Base-by-base conservation (phyloP, 129 eudicot species). In the Flaveria trinervia region DNA sequence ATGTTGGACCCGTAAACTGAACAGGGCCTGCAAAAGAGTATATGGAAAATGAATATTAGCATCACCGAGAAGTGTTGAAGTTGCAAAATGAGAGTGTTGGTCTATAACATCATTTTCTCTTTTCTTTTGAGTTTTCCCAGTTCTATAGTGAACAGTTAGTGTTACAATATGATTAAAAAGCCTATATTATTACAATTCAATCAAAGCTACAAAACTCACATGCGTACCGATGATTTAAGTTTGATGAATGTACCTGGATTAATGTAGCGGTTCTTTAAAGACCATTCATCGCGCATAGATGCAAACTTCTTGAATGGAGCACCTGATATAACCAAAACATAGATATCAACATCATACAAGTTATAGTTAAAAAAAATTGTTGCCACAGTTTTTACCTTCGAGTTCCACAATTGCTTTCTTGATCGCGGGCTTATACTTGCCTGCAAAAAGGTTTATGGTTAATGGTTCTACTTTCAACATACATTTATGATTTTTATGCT, bases 331-430 rank as follows among this genome's bases (percentile, higher is more conserved):
- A 20, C 16, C 59, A 3, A 48, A 68, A 80, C 20, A 61, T 13
- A 15, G 25, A 51, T 20, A 48, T 51, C 5, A 50, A 28, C 22
- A 9, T 45, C 13, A 22, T 46, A 48, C 18, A 30, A 1, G 39
- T 3, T 70, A 45, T 50, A 14, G 1, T 30, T 64, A 0, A 64
- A 30, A 30, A 30, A n/a, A 28, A 64, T 15, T 7, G 69, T 30
- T 11, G 22, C 1, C 69, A 64, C 3, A 46, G 68, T 10, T 59
- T 46, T 75, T 67, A 94, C 97, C 97, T 65, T 95, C 96, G 5
- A 95, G 99, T 79, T 95, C 99, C 76, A 95, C 99, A 96, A 95
- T 86, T 81, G 99, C 99, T 82, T 95, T 95, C 87, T 95, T 95
- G 50, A 95, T 89, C 89, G 92, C 99, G 4, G 97, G 97, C 88